Conservation (phyloP, 192 early-diverging fungal genomes). For the Fimicolochytrium jonesii region DNA sequence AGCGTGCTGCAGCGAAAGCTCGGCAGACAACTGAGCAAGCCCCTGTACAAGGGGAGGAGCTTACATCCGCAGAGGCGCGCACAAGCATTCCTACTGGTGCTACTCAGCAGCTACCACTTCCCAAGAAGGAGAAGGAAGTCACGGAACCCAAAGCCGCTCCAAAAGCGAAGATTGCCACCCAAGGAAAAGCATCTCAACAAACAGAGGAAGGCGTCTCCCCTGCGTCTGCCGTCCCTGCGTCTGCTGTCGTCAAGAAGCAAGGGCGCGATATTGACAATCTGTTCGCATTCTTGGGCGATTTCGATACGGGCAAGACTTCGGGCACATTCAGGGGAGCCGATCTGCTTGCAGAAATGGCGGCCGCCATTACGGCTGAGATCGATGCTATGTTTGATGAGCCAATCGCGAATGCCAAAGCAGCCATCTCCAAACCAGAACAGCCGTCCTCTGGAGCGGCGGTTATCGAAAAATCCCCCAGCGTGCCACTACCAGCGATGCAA, state of each 20-base stretch:
- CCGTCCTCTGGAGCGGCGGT: too few relatives aligned
- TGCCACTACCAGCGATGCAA: too few relatives aligned
- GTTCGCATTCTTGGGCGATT: slow-evolving; percentile 48
- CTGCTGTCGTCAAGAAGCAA: background rate
- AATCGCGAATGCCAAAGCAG: background rate
- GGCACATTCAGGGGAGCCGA: slow-evolving; percentile 23
- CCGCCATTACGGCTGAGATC: slow-evolving; percentile 33
- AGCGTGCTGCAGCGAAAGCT: background rate
- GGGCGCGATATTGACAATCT: slow-evolving; percentile 31
- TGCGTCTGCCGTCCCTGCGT: background rate
- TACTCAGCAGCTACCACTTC: too few relatives aligned
- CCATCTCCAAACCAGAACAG: background rate
- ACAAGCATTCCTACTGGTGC: too few relatives aligned
- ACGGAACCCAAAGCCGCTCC: too few relatives aligned
- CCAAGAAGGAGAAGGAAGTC: slow-evolving; percentile 25
- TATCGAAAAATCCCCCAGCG: too few relatives aligned
- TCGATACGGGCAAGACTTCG: slow-evolving; percentile 22
- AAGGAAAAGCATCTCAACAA: background rate
- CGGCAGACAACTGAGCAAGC: background rate
- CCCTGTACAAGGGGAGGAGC: background rate
- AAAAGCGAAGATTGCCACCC: slow-evolving; percentile 3
- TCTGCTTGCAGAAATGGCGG: slow-evolving; percentile 31
- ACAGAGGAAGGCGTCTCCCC: background rate
- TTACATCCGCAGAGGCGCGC: background rate
- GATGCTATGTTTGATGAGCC: slow-evolving; percentile 29